Evolutionary conservation across 768 basidiomycete genomes (phyloP), one percentile per base, ranked within the genome.

Genomic region (Termitomyces sp.): DNA sequence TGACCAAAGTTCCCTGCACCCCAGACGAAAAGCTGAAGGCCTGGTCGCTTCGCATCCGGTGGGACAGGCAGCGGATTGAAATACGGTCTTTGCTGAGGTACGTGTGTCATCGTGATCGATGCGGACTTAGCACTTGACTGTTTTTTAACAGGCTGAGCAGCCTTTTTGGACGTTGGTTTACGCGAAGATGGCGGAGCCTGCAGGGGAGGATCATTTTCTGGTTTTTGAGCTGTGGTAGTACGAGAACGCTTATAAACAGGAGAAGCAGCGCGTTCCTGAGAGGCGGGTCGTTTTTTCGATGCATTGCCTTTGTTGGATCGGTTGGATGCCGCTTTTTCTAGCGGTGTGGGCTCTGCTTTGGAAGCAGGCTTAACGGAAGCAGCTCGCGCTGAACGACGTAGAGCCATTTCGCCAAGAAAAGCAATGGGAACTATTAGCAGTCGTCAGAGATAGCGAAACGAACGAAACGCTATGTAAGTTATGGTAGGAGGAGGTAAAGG

Each of bases 1-100:
- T 98, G 95, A 30, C 94, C 95, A 73, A 93, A 93, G 70, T 96
- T 94, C 26, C 93, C 94, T 11, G 87, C 85, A 7, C 96, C 96
- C 82, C 90, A 98, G 8, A 82, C 86, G 60, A 94, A 96, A 17
- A 94, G 76, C 41, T 86, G 78, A 14, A 83, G 78, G 34, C 85
- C 77, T 19, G 92, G 93, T 43, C 84, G 79, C 44, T 74, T 62
- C 54, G 81, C 79, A 45, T 73, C 65, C 9, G 82, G 80, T 28
- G 83, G 77, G 7, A 74, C 69, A 15, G 88, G 90, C 3, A 92
- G 74, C 8, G 81, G 73, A 60, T 87, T 88, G 64, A 87, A 79
- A 58, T 84, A 85, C 3, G 84, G 81, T 60, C 78, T 80, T 12
- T 66, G 53, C 53, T 80, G 77, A 2, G 71, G 70, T 26, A 68